Evolutionary conservation across 2,329 filamentous ascomycete genomes (phyloP).

Genomic region (Thyridium curvatum): DNA sequence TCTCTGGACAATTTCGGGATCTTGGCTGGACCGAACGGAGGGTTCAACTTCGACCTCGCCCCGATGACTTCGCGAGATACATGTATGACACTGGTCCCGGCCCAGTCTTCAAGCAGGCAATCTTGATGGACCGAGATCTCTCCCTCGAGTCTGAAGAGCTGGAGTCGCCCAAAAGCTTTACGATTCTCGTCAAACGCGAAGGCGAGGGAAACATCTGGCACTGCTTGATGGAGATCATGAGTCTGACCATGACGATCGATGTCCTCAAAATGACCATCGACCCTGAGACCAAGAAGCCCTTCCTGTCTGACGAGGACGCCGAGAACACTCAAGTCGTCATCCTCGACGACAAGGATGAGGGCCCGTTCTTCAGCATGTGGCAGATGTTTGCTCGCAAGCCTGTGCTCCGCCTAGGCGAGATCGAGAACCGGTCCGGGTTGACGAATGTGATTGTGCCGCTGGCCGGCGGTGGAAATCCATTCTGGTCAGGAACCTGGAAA

Average conservation of each 20-base stretch:
- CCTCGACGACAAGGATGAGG: slow-evolving; percentile 23
- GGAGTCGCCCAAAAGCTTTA: not conserved
- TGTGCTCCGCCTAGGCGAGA: slow-evolving; percentile 17
- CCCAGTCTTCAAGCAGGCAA: no score
- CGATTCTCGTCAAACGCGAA: slow-evolving; percentile 10
- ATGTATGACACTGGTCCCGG: slow-evolving; percentile 9
- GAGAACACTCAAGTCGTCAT: slow-evolving; percentile 18
- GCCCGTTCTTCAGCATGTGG: slow-evolving; percentile 30
- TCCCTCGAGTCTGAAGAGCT: no score
- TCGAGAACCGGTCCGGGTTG: slow-evolving; percentile 1
- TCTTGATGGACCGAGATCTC: no score
- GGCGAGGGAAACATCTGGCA: slow-evolving; percentile 10
- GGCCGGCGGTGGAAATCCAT: slow-evolving; percentile 30
- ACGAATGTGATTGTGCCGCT: slow-evolving; percentile 31
- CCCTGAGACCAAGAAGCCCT: not conserved
- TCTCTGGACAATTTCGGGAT: not conserved
- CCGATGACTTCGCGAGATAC: slow-evolving; percentile 4
- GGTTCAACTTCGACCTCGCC: not conserved
- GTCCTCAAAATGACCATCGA: slow-evolving; percentile 8
- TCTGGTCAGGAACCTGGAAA: slow-evolving; percentile 30
- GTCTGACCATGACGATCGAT: slow-evolving; percentile 10
- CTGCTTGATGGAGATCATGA: slow-evolving; percentile 12
- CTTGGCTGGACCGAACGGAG: slow-evolving; percentile 2
- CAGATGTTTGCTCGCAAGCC: slow-evolving; percentile 23
- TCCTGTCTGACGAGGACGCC: slow-evolving; percentile 4